phyloP scores from a whole-genome alignment of 805 yeast species.

The Candida cerambycidarum region DNA sequence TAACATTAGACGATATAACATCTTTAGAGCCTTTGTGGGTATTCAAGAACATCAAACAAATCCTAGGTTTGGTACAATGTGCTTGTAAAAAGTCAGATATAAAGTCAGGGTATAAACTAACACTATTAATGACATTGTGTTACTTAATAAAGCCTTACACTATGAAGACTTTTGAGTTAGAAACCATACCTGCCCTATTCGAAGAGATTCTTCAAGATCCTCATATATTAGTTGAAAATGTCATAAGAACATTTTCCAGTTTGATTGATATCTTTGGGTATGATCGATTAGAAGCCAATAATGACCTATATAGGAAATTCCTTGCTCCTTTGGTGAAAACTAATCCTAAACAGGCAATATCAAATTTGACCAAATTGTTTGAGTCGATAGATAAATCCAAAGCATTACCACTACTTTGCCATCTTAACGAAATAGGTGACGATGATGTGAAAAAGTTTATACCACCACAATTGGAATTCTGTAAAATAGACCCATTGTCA shows the following conservation, averaged over 20 bases:
- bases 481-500: conserved; percentile 18
- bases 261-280: conserved; percentile 6
- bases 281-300: not conserved
- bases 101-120: conserved; percentile 8
- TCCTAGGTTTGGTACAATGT: conserved; percentile 25
- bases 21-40: conserved; percentile 37
- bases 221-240: not conserved
- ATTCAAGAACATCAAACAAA: conserved; percentile 27
- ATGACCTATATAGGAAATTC: too few species aligned
- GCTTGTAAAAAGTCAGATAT: conserved; percentile 26
- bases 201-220: not conserved
- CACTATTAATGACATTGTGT: conserved; percentile 4
- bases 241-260: not conserved
- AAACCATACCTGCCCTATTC: too few species aligned
- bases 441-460: not conserved
- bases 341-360: not conserved
- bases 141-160: conserved; percentile 1
- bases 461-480: conserved; percentile 9
- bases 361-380: not conserved
- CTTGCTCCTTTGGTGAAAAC: not conserved
- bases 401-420: not conserved
- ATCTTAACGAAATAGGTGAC: not conserved
- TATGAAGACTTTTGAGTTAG: too few species aligned
- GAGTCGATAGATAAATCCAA: conserved; percentile 1
- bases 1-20: conserved; percentile 29